Conservation (phyloP, 2,329 filamentous ascomycete species). For the Aciculosporium take region DNA sequence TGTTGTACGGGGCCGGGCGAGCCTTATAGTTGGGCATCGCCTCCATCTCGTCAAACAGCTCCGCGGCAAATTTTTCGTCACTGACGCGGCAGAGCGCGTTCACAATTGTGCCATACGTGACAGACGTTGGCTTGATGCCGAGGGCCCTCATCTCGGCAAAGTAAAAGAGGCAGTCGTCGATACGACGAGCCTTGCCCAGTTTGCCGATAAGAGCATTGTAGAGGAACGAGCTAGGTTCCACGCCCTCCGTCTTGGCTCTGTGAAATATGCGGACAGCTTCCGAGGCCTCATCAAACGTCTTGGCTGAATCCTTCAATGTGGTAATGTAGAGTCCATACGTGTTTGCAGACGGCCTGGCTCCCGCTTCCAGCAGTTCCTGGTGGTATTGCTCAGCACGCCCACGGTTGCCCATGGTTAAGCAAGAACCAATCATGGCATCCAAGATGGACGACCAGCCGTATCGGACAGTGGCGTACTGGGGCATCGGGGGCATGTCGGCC, state of each 20-base stretch:
- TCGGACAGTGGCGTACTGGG: constrained; percentile 73
- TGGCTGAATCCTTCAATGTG: constrained; percentile 92
- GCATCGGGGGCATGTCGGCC: constrained; percentile 70
- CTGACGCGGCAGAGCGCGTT: constrained; percentile 95
- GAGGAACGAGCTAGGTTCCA: constrained; percentile 89
- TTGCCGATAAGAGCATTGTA: constrained; percentile 98
- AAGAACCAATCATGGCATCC: constrained; percentile 91
- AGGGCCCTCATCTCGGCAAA: constrained; percentile 94
- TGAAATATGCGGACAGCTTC: constrained; percentile 97
- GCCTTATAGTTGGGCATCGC: constrained; percentile 98
- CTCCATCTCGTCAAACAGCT: constrained; percentile 99
- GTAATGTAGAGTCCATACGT: constrained; percentile 98
- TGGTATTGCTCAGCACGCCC: constrained; percentile 74
- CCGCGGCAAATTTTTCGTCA: constrained; percentile 93
- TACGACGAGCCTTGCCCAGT: constrained; percentile 90
- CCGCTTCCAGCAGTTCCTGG: constrained; percentile 81
- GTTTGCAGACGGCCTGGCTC: constrained; percentile 84
- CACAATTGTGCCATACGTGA: constrained; percentile 96
- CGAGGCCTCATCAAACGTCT: constrained; percentile 94
- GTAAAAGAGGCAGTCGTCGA: constrained; percentile 96
- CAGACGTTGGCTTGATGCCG: constrained; percentile 87
- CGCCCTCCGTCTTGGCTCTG: constrained; percentile 81
- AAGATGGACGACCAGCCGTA: constrained; percentile 96
- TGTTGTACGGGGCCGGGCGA: constrained; percentile 93
- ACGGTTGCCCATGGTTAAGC: constrained; percentile 69